These are phyloP conservation scores for Myotisia sp. DNA, from an alignment of 2,329 filamentous ascomycete species.

Conservation along the genomic window DNA sequence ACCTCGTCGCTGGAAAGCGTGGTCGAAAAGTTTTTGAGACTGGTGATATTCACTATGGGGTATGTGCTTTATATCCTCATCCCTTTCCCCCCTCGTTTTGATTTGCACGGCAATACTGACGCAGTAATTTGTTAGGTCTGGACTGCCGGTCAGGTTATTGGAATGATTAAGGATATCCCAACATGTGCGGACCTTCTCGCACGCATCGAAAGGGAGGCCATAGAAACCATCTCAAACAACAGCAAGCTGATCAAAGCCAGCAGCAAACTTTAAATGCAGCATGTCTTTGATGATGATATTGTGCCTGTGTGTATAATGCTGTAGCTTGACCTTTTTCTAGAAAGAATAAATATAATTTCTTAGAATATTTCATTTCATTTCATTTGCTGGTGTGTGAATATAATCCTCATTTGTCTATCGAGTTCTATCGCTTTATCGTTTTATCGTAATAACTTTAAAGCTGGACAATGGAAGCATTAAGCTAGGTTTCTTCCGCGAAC, in stretches of 20 bases:
- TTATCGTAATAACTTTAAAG: too few species aligned
- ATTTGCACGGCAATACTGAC: neutral
- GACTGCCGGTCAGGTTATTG: constrained; percentile 94
- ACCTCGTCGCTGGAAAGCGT: constrained; percentile 76
- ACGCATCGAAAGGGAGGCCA: constrained; percentile 65
- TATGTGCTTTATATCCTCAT: constrained; percentile 35
- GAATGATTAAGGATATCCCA: constrained; percentile 69
- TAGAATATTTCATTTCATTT: too few species aligned
- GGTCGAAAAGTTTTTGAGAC: constrained; percentile 84
- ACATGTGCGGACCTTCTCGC: constrained; percentile 55
- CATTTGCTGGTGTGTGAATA: too few species aligned
- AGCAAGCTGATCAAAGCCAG: constrained; percentile 35
- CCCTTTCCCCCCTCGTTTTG: neutral
- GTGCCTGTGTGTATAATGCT: too few species aligned
- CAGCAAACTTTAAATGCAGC: constrained; percentile 9
- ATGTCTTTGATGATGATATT: neutral
- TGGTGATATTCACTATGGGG: constrained; percentile 79
- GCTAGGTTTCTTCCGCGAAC: constrained; percentile 3
- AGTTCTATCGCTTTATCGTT: too few species aligned
- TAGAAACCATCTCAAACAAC: constrained; percentile 49
- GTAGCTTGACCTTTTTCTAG: too few species aligned
- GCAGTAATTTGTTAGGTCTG: constrained; percentile 50
- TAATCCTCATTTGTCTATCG: too few species aligned
- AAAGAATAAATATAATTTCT: too few species aligned
- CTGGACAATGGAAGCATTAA: neutral